These are phyloP conservation scores for Friedmanniomyces simplex DNA, from an alignment of 495 filamentous ascomycete species.

Conservation along the genomic window DNA sequence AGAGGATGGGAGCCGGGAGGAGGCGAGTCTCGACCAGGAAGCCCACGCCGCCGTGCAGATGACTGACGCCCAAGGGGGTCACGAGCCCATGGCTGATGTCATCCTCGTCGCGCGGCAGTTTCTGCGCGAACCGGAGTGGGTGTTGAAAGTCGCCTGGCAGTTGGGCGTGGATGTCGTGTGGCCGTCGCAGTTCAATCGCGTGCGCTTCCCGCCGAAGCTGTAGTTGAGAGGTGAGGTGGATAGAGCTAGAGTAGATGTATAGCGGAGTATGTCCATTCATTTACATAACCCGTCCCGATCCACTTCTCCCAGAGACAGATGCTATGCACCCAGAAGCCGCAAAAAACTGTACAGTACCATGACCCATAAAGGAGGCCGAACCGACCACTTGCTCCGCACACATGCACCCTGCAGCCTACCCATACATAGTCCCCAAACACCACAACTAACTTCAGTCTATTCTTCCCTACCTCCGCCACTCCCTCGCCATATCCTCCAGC, in stretches of 20 bases:
- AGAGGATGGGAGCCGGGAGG: neutral
- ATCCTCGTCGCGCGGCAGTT: constrained; percentile 57
- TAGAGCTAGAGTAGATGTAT: neutral
- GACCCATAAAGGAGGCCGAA: too few species aligned
- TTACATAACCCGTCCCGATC: too few species aligned
- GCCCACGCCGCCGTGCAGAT: constrained; percentile 34
- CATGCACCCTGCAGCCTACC: too few species aligned
- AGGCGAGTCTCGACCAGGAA: constrained; percentile 31
- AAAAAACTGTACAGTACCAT: too few species aligned
- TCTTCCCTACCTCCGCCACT: neutral
- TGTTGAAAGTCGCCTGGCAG: constrained; percentile 47
- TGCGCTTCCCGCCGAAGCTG: constrained; percentile 13
- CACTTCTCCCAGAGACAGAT: too few species aligned
- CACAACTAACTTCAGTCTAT: too few species aligned
- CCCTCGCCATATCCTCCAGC: neutral
- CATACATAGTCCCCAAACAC: too few species aligned
- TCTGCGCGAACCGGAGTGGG: constrained; percentile 58
- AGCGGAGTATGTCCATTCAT: neutral
- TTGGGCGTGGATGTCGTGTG: constrained; percentile 47
- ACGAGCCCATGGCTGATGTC: constrained; percentile 46
- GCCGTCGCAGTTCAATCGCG: constrained; percentile 41
- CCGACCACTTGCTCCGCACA: too few species aligned
- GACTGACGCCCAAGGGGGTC: constrained; percentile 16
- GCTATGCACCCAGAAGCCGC: too few species aligned
- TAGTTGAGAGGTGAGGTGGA: neutral